These are phyloP conservation scores for Phoma sp. DNA, from an alignment of 2,329 filamentous ascomycete species.

Conservation along the genomic window DNA sequence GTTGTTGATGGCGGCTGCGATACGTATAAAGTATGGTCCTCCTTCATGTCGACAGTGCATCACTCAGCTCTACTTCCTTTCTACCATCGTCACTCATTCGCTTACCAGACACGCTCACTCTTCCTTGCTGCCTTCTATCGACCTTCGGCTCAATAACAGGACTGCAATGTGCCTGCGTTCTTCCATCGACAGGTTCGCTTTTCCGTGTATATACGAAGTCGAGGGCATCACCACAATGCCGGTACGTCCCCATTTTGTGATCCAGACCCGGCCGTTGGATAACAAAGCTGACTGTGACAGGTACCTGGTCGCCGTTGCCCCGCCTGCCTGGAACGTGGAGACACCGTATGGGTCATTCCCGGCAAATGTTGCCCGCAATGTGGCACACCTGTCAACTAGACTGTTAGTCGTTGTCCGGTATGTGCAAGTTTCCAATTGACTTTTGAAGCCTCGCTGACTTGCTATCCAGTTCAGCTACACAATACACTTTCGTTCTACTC, in stretches of 20 bases:
- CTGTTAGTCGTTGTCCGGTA: constrained; percentile 1
- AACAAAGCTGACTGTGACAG: constrained; percentile 26
- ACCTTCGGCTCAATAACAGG: not conserved
- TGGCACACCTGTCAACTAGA: constrained; percentile 50
- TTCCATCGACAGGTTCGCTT: constrained; percentile 33
- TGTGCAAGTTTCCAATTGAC: not conserved
- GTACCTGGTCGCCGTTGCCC: constrained; percentile 51
- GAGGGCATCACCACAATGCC: constrained; percentile 46
- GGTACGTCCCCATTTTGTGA: constrained; percentile 28
- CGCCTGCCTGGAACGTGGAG: constrained; percentile 49
- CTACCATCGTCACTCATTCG: not conserved
- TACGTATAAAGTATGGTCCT: constrained; percentile 12
- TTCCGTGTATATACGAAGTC: constrained; percentile 38
- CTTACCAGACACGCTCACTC: not conserved
- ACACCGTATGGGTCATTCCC: constrained; percentile 51
- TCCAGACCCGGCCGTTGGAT: not conserved
- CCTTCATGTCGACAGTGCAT: constrained; percentile 1
- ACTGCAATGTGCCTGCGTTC: constrained; percentile 37
- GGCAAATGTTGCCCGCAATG: constrained; percentile 51
- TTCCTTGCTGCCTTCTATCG: not conserved
- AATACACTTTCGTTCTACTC: constrained; percentile 2
- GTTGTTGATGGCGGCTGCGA: constrained; percentile 1
- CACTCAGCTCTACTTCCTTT: not conserved
- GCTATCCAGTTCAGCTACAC: not conserved
- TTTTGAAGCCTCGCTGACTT: constrained; percentile 5